Conservation (phyloP, 78 protist genomes). For the Guillardia theta region DNA sequence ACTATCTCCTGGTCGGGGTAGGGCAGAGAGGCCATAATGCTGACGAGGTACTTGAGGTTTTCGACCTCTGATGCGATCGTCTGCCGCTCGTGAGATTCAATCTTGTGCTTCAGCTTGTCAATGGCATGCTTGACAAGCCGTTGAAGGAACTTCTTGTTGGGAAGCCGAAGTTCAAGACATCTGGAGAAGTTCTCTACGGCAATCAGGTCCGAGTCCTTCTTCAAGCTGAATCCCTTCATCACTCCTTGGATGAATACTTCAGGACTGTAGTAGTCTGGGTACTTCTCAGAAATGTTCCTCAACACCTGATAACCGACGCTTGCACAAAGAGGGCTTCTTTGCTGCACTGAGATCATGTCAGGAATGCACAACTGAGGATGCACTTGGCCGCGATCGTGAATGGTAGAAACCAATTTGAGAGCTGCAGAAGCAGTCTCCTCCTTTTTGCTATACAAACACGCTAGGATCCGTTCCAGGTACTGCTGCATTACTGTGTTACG, state of each 20-base stretch:
- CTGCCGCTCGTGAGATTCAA: too few relatives aligned
- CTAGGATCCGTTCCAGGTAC: not conserved
- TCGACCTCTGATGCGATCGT: not conserved
- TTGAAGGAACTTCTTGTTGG: not conserved
- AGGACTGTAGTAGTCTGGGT: not conserved
- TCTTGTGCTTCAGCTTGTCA: not conserved
- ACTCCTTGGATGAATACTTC: not conserved
- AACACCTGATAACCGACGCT: not conserved
- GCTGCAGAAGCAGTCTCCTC: not conserved
- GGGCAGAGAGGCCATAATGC: too few relatives aligned
- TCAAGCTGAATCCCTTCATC: not conserved
- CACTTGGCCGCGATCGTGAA: not conserved
- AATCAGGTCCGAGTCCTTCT: not conserved
- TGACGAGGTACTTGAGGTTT: not conserved
- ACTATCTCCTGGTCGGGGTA: not conserved
- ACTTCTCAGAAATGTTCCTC: not conserved
- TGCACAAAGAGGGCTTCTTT: not conserved
- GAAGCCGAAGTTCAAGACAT: not conserved
- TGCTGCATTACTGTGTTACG: not conserved
- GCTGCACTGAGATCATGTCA: not conserved
- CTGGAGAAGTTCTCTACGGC: not conserved
- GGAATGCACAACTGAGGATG: slow-evolving; percentile 15
- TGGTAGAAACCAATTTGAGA: not conserved
- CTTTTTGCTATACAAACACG: not conserved
- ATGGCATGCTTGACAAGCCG: not conserved